phyloP scores from a whole-genome alignment of 1,284 basidiomycete species.

The Austropuccinia psidii region DNA sequence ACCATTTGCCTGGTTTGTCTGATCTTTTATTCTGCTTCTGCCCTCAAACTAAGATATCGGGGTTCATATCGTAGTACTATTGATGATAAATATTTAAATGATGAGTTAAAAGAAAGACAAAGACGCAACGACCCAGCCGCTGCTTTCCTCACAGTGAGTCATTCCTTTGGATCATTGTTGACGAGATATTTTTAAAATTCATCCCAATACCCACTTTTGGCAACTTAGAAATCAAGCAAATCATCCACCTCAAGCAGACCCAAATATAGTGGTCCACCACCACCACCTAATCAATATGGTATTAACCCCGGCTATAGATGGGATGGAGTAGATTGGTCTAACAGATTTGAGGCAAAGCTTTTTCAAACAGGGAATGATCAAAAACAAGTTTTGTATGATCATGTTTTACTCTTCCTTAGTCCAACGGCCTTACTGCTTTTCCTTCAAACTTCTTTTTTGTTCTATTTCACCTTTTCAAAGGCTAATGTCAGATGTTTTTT shows the following conservation, averaged over 20 bases:
- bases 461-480: too few species aligned
- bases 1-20: slow-evolving; percentile 61
- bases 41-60: neutral
- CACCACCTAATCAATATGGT: slow-evolving; percentile 87
- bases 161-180: neutral
- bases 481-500: too few species aligned
- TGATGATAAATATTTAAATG: slow-evolving; percentile 78
- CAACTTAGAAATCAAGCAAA: slow-evolving; percentile 23
- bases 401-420: too few species aligned
- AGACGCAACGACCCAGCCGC: slow-evolving; percentile 94
- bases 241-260: slow-evolving; percentile 51
- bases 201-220: neutral
- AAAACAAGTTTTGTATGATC: slow-evolving; percentile 51
- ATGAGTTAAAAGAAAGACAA: slow-evolving; percentile 66
- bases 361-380: slow-evolving; percentile 73
- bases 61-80: slow-evolving; percentile 17
- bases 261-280: slow-evolving; percentile 75
- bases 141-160: slow-evolving; percentile 73
- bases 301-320: slow-evolving; percentile 92
- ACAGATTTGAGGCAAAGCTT: slow-evolving; percentile 85
- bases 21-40: neutral
- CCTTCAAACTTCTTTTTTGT: too few species aligned
- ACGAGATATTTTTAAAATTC: neutral
- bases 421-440: too few species aligned
- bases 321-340: slow-evolving; percentile 70